Base-by-base conservation (phyloP, 257 asterid species). In the Euphrasia confusa region DNA sequence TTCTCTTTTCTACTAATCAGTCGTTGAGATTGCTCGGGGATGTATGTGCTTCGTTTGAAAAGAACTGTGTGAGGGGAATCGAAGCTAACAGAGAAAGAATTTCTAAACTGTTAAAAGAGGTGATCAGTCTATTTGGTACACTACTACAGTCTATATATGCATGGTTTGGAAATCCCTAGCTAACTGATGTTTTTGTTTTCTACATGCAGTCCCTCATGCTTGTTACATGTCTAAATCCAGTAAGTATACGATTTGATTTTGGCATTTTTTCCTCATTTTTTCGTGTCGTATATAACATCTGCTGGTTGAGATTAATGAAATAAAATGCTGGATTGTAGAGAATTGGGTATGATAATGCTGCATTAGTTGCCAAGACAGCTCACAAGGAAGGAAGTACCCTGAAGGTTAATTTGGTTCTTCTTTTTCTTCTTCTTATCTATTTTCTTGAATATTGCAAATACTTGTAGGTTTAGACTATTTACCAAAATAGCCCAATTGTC, bases 301-400 rank as follows among this genome's bases (percentile, higher is more conserved):
- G 10, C 54, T 40, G 28, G 54, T 21, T 4, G 30, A 30, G 14
- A 5, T 58, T 44, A 26, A 58, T 44, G 9, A 37, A 37, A 37
- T 37, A 37, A 37, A 37, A 37, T 30, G 15, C 59, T 37, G 8
- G 64, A 44, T 74, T 68, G 57, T 73, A 89, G 99, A 92, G 86
- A 92, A 89, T 92, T 50, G 99, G 97, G 54, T 92, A 86, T 12
- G 99, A 92, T 65, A 89, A 86, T 72, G 97, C 98, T 63, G 98
- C 98, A n/a, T 79, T 87, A 58, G 97, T 86, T 57, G 99, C 99
- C 80, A 92, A 92, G 84, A 89, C 88, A 56, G 97, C 99, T 67
- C 97, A 92, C 79, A 92, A 89, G 84, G 53, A 37, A 37, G 42
- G 42, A 37, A 37, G 42, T 37, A 37, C 42, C 11, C 7, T 37